Base-by-base conservation (phyloP, 1,139 yeast genomes). In the Casaregolazyma lundiana region DNA sequence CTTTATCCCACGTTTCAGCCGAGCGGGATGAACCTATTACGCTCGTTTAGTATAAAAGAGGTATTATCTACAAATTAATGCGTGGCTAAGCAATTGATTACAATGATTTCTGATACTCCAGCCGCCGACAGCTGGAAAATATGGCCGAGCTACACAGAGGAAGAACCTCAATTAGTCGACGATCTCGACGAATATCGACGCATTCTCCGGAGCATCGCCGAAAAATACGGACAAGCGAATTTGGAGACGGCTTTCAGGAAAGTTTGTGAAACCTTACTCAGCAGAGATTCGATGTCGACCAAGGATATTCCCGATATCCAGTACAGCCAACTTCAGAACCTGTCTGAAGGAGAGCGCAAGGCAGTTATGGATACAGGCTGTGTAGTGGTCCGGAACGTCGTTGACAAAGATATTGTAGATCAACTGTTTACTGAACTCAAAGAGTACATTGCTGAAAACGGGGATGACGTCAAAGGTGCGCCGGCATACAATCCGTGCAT, bases 401-500 rank as follows among this genome's bases (percentile, higher is more conserved):
- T 69, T 15, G 61, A 64, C 6, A 47, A 45, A 15, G 59, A 55
- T 2, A 55, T 59, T 44, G 71, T 69, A 0, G 45, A 53, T 8
- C 45, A 42, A 24, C 38, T 43, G 20, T 47, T 47, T 21, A 26
- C 24, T 9, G 43, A 38, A 26, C 17, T 42, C 97, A 98, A 92
- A 65, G 94, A 85, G 53, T 92, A 94, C 74, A 81, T 80, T 43
- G 98, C 92, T 55, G 80, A 79, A 6, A 80, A 88, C 62, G 86
- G 92, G 1, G 81, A 79, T 39, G 84, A 45, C 96, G 97, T 15
- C 87, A 63, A 49, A 9, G 47, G 51, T 3, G 43, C 43, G 21
- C 73, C 76, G 1, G 55, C 55, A 6, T 65, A 66, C 8, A 53
- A 56, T 3, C 56, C 67, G 55, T 51, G 62, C 9, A 62, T 59